Conservation (phyloP, 257 asterid genomes). For the Euphrasia confusa region DNA sequence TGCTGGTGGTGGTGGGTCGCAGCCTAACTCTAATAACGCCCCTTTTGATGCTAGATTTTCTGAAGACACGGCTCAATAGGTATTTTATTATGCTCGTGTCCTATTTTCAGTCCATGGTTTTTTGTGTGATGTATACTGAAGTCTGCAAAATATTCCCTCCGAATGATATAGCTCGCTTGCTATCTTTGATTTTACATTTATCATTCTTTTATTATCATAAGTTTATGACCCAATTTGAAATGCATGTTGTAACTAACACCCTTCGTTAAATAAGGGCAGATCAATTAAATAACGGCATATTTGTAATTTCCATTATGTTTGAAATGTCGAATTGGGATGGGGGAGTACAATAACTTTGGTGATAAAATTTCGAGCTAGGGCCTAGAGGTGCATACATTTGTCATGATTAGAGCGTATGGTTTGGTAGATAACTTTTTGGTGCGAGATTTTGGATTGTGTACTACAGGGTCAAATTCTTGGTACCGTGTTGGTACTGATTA, state of each 20-base stretch:
- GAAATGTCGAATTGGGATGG: too few relatives aligned
- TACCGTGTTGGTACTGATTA: too few relatives aligned
- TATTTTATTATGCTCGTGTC: slow-evolving; percentile 12
- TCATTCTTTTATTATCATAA: too few relatives aligned
- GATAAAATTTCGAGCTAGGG: background rate
- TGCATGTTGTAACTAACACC: too few relatives aligned
- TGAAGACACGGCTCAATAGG: slow-evolving; percentile 86
- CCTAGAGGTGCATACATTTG: background rate
- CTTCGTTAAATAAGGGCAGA: too few relatives aligned
- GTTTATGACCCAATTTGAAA: too few relatives aligned
- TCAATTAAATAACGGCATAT: too few relatives aligned
- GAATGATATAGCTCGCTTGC: background rate
- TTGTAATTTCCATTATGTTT: too few relatives aligned
- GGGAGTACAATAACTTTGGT: background rate
- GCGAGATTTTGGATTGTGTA: background rate
- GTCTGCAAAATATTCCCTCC: too few relatives aligned
- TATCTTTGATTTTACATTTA: background rate
- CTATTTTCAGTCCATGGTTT: background rate
- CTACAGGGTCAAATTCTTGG: background rate
- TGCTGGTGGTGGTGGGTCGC: slow-evolving; percentile 45
- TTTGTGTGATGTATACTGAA: too few relatives aligned
- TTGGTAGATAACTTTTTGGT: background rate
- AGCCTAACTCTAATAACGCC: slow-evolving; percentile 45
- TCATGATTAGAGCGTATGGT: background rate
- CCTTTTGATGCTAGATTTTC: slow-evolving; percentile 93